Percentiles rank a stretch among this genome's conserved stretches.
phyloP scores from a whole-genome alignment of 1,139 yeast species.

The Debaryomycetaceae sp. region DNA sequence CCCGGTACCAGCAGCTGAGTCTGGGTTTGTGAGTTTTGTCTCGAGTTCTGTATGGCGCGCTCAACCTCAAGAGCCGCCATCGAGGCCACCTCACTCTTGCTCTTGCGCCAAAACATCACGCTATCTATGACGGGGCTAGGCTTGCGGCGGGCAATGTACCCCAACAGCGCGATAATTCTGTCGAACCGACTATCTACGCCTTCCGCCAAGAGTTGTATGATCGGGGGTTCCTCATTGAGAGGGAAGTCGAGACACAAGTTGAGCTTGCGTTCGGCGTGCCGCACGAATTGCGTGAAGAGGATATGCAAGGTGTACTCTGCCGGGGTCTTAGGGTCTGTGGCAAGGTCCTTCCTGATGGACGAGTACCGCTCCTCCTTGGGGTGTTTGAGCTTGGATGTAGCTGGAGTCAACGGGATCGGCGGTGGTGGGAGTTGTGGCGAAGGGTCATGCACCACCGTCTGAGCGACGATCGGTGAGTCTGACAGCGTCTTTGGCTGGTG shows the following conservation, averaged over 20 bases:
- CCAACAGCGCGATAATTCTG: conserved; percentile 76
- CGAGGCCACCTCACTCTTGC: conserved; percentile 78
- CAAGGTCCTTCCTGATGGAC: conserved; percentile 41
- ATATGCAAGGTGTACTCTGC: conserved; percentile 94
- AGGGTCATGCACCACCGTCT: neutral
- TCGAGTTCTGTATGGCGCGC: conserved; percentile 26
- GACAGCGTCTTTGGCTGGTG: neutral
- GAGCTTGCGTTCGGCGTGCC: conserved; percentile 85
- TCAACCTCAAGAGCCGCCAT: conserved; percentile 67
- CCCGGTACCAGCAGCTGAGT: neutral
- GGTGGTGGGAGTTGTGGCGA: conserved; percentile 5
- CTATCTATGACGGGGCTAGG: conserved; percentile 97
- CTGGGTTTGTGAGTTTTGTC: conserved; percentile 8
- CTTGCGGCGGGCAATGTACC: conserved; percentile 82
- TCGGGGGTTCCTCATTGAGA: conserved; percentile 70
- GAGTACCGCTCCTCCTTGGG: conserved; percentile 33
- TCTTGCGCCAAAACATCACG: conserved; percentile 96
- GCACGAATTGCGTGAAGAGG: conserved; percentile 89
- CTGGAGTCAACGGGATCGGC: neutral
- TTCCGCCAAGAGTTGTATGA: conserved; percentile 75
- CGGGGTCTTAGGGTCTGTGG: conserved; percentile 71
- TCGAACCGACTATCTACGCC: conserved; percentile 88
- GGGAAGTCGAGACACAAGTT: conserved; percentile 70
- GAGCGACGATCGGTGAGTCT: neutral
- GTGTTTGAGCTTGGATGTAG: neutral